Conservation (phyloP, 1,284 basidiomycete genomes). For the Fomitopsis schrenkii region DNA sequence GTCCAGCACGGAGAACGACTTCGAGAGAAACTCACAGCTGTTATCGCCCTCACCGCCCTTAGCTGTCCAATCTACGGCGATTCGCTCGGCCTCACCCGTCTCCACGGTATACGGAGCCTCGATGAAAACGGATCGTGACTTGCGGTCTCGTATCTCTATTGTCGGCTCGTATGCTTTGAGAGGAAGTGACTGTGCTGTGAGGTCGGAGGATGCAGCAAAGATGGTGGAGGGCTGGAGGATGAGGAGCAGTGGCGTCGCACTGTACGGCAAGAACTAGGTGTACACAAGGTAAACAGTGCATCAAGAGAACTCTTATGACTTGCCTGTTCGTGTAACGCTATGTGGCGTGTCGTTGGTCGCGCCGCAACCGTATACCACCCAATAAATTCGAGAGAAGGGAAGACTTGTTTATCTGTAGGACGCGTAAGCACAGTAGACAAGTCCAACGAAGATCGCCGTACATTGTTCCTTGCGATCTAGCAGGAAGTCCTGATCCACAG, state of each 20-base stretch:
- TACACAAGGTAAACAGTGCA: not conserved
- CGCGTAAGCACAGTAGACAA: not conserved
- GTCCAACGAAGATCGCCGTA: conserved; percentile 34
- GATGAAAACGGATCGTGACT: conserved; percentile 76
- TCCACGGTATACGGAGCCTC: conserved; percentile 85
- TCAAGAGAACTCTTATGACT: conserved; percentile 9
- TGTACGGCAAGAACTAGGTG: conserved; percentile 64
- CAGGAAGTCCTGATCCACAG: conserved; percentile 81
- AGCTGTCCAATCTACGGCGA: conserved; percentile 95
- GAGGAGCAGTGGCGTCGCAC: conserved; percentile 74
- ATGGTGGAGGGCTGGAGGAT: conserved; percentile 57
- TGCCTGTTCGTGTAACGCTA: conserved; percentile 84
- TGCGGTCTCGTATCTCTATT: conserved; percentile 75
- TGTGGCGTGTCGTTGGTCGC: conserved; percentile 68
- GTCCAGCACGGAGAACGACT: not conserved
- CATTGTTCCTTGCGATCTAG: conserved; percentile 87
- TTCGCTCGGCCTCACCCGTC: conserved; percentile 96
- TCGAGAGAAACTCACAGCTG: conserved; percentile 49
- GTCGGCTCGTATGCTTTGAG: conserved; percentile 89
- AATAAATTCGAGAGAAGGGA: conserved; percentile 93
- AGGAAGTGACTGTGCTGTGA: conserved; percentile 70
- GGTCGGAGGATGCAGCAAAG: conserved; percentile 46
- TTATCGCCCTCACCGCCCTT: conserved; percentile 84
- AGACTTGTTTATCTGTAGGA: conserved; percentile 88
- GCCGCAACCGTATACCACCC: conserved; percentile 93